Conservation (phyloP, 139 green algal species). For the Marvania coccoides region DNA sequence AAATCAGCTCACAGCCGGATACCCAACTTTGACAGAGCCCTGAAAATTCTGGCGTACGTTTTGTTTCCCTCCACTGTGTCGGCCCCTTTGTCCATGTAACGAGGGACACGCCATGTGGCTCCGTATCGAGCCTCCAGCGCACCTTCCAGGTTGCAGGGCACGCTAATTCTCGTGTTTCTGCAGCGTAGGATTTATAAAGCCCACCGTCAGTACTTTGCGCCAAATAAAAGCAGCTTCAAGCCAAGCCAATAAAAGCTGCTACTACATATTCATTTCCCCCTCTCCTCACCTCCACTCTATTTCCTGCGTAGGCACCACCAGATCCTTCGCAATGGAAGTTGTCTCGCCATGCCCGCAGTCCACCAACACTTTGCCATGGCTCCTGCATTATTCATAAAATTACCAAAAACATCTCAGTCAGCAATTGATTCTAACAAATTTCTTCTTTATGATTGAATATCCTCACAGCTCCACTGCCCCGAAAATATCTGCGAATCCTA, state of each 20-base stretch:
- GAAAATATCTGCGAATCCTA: constrained; percentile 32
- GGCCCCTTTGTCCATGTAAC: constrained; percentile 18
- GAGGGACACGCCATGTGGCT: constrained; percentile 7
- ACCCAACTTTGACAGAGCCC: constrained; percentile 20
- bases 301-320: constrained; percentile 18
- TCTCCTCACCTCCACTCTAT: constrained; percentile 17
- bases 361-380: not conserved
- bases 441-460: too few relatives aligned
- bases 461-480: constrained; percentile 19
- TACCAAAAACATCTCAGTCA: too few relatives aligned
- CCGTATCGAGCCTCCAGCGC: constrained; percentile 32
- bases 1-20: constrained; percentile 33
- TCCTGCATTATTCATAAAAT: too few relatives aligned
- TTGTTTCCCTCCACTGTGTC: constrained; percentile 17
- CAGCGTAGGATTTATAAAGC: not conserved
- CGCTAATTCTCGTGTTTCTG: not conserved
- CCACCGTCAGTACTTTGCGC: not conserved
- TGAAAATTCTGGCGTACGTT: constrained; percentile 27
- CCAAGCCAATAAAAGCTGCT: too few relatives aligned
- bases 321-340: constrained; percentile 1
- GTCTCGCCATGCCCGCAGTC: constrained; percentile 27
- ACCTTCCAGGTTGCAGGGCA: constrained; percentile 13
- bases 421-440: too few relatives aligned
- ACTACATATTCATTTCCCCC: too few relatives aligned
- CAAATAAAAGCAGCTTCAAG: too few relatives aligned